phyloP scores from a whole-genome alignment of 352 stramenopile genomes.

The Pythium dissimile region DNA sequence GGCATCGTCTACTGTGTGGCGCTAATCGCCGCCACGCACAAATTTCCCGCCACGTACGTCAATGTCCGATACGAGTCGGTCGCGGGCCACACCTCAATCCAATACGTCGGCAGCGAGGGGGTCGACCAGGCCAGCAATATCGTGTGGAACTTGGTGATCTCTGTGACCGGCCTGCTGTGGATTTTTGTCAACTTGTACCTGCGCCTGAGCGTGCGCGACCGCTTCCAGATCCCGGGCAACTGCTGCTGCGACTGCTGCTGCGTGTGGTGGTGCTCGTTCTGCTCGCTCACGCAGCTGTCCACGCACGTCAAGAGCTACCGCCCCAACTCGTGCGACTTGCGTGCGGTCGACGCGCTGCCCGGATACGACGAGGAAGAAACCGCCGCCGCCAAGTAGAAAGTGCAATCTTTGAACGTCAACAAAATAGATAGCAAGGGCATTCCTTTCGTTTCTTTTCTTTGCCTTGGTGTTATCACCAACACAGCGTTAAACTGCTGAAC shows the following conservation, averaged over 20 bases:
- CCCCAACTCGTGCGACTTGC: constrained; percentile 34
- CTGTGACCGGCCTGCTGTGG: background rate
- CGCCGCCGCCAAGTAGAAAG: background rate
- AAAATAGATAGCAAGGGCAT: too few species aligned
- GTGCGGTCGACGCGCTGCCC: constrained; percentile 25
- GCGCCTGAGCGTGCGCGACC: constrained; percentile 30
- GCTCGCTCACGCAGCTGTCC: constrained; percentile 43
- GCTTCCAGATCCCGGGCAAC: constrained; percentile 38
- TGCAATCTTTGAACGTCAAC: background rate
- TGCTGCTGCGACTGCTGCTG: constrained; percentile 28
- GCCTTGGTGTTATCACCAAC: too few species aligned
- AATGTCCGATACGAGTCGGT: too few species aligned
- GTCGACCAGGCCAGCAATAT: background rate
- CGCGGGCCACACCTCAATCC: too few species aligned
- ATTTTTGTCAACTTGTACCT: constrained; percentile 25
- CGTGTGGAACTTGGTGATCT: background rate
- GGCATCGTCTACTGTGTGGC: constrained; percentile 1
- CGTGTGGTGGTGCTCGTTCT: constrained; percentile 42
- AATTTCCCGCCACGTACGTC: background rate
- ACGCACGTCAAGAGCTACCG: constrained; percentile 58
- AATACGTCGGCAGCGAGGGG: background rate
- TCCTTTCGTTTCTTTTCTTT: background rate
- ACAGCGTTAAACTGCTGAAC: too few species aligned
- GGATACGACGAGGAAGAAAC: constrained; percentile 18
- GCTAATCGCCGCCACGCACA: background rate